Base-by-base conservation (phyloP, 2,329 filamentous ascomycete genomes). In the Penicillium crustosum region DNA sequence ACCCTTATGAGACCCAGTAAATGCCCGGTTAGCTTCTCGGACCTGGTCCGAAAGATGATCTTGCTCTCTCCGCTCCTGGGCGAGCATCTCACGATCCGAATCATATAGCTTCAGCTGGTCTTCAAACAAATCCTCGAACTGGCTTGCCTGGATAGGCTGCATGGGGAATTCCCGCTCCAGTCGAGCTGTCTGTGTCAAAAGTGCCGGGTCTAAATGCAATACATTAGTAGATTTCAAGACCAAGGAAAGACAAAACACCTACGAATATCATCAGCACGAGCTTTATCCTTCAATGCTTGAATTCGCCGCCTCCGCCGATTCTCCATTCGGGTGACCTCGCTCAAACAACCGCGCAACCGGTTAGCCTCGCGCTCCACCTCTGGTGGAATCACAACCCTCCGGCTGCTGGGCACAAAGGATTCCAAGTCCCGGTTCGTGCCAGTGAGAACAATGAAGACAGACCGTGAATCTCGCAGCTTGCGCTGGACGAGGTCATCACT, bases 101-200 rank as follows among this genome's bases (percentile, higher is more conserved):
- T 96, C 90, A 72, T 97, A 99, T 47, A 88, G 81, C 45, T 89
- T 86, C 2, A 99, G 83, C 1, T 92, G 86, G 64, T 87, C 83
- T 67, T 96, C 91, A 64, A 97, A 97, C 47, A 97, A 89, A 53
- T 87, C 85, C 68, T 99, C 94, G 69, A 99, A 97, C 68, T 97
- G 92, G 3, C 90, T 89, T 0, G 93, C 88, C 50, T 91, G 89
- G 51, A 99, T 89, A 12, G 87, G 85, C 38, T 93, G 92, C 76
- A 90, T 90, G 0, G 92, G 90, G 61, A 91, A 93, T 58, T 90
- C 88, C 45, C 93, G 86, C 77, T 97, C 94, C 13, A 97, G 81
- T 9, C 92, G 86, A 36, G 89, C 88, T 2, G 93, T 88, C 79
- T 97, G 93, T 49, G 84, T 84, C 23, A 96, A 81, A 4, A 99